These are phyloP conservation scores for Ramaria sp. DNA, from an alignment of 768 basidiomycete genomes.

Conservation along the genomic window DNA sequence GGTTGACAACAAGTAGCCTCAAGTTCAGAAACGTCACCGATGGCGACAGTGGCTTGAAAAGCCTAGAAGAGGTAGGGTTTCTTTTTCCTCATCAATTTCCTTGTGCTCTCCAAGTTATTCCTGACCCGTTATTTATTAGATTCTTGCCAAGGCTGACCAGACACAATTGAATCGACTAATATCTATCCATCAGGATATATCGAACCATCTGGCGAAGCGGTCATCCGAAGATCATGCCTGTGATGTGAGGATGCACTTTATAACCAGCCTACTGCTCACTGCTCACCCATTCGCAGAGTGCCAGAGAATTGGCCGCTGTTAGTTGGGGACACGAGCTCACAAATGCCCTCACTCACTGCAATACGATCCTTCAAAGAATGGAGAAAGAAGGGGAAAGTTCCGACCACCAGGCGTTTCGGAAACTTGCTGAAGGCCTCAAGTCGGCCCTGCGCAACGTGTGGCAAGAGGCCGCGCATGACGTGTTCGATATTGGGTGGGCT, in stretches of 20 bases:
- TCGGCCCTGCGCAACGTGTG: constrained; percentile 60
- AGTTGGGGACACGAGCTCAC: constrained; percentile 79
- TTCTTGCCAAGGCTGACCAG: constrained; percentile 38
- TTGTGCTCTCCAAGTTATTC: neutral
- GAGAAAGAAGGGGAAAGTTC: constrained; percentile 21
- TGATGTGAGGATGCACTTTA: constrained; percentile 39
- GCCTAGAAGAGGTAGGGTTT: constrained; percentile 60
- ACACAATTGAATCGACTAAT: constrained; percentile 49
- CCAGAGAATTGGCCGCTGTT: constrained; percentile 70
- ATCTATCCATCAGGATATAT: constrained; percentile 53
- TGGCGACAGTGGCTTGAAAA: constrained; percentile 31
- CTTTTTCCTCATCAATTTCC: neutral
- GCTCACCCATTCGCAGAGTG: constrained; percentile 43
- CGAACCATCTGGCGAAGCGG: constrained; percentile 55
- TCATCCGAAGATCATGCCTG: constrained; percentile 74
- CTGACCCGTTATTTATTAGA: constrained; percentile 24
- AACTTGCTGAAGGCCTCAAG: constrained; percentile 47
- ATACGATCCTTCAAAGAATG: constrained; percentile 33
- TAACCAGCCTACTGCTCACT: neutral
- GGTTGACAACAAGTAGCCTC: constrained; percentile 51
- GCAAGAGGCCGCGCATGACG: constrained; percentile 55
- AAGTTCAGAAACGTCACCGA: constrained; percentile 28
- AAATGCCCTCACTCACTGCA: constrained; percentile 48
- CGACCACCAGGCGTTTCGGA: constrained; percentile 24
- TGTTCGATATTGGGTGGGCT: constrained; percentile 74